Conservation (phyloP, 345 rosid genomes). For the Boechera retrofracta region DNA sequence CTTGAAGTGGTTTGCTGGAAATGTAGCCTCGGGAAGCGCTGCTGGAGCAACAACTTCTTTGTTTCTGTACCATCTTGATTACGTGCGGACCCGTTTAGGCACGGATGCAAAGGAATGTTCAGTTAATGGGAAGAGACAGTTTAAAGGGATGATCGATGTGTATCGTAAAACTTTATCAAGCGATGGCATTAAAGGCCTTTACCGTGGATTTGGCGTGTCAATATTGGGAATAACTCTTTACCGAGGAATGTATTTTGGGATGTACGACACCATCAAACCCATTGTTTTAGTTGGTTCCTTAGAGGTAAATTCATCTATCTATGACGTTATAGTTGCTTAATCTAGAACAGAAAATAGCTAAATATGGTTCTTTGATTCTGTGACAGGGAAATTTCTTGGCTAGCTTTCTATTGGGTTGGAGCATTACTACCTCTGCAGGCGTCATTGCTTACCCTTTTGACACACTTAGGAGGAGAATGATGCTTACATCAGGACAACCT, state of each 20-base stretch:
- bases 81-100: conserved; percentile 82
- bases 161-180: conserved; percentile 73
- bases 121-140: conserved; percentile 67
- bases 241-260: conserved; percentile 93
- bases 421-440: conserved; percentile 83
- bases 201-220: conserved; percentile 91
- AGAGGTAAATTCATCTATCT: conserved; percentile 56
- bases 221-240: conserved; percentile 90
- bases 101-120: conserved; percentile 75
- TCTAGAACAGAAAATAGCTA: neutral
- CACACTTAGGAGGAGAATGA: conserved; percentile 88
- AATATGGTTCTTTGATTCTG: conserved; percentile 10
- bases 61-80: conserved; percentile 89
- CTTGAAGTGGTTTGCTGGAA: conserved; percentile 81
- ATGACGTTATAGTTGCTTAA: neutral
- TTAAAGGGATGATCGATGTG: conserved; percentile 80
- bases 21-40: conserved; percentile 95
- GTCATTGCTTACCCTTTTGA: conserved; percentile 93
- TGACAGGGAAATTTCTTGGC: conserved; percentile 86
- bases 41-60: conserved; percentile 92
- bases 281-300: conserved; percentile 77
- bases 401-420: conserved; percentile 93
- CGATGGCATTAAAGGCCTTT: conserved; percentile 78
- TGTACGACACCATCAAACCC: conserved; percentile 92
- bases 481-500: conserved; percentile 91